Base-by-base conservation (phyloP, 805 yeast species). In the Debaryomyces tyrocola region DNA sequence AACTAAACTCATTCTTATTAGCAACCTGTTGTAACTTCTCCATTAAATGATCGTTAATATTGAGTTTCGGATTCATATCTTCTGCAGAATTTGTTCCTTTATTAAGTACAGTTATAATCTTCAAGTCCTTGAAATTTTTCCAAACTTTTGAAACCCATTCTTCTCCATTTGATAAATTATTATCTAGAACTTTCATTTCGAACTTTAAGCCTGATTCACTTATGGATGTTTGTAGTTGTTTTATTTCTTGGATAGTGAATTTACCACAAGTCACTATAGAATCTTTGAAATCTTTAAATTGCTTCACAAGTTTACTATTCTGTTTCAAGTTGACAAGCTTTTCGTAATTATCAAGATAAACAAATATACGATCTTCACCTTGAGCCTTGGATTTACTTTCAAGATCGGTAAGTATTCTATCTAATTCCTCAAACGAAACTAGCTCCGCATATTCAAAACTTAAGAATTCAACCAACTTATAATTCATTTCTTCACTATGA, bases 301-400 rank as follows among this genome's bases (percentile, higher is more conserved):
- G 52, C 20, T 36, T 41, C 10, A 64, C 59, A 35, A 57, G 45
- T 20, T 50, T 51, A 4, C 50, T 51, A 33, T 56, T 53, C n/a
- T 48, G 52, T 38, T 66, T 58, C 24, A 67, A 60, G 35, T 56
- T 55, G 6, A 69, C 53, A 17, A 67, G 57, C 37, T 62, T 61
- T 17, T 64, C 62, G 43, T 63, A 65, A 24, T 53, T 66, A 4
- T 57, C 56, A 18, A 59, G 39, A 37, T 58, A 50, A 18, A 65
- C 56, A 41, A 67, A 67, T n/a, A 65, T 55, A 20, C 69, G 49
- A 7, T 58, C 58, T 2, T 48, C 46, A 18, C 59, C 56, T 40
- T 52, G 53, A 47, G 45, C 45, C 39, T 63, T 61, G 24, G 60
- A 56, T 40, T 53, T 56, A 4, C 55, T 61, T 31, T 66, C 63